phyloP scores from a whole-genome alignment of 257 asterid genomes.

The Paulownia fortunei region DNA sequence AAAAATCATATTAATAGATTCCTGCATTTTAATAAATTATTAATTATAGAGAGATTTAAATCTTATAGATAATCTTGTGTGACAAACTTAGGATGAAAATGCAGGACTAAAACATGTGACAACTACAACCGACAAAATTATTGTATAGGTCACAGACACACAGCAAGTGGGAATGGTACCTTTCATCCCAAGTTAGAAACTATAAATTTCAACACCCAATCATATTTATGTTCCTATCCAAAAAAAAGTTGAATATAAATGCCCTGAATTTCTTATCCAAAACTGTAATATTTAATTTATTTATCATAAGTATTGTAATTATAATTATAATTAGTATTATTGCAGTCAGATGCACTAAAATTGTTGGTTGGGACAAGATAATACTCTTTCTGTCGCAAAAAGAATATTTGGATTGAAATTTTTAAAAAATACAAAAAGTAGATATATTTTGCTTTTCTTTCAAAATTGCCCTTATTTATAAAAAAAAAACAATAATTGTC shows the following conservation, averaged over 20 bases:
- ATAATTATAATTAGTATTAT: neutral
- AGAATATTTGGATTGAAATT: neutral
- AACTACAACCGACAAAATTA: conserved; percentile 1
- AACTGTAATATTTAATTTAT: neutral
- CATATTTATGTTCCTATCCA: conserved; percentile 17
- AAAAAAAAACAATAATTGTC: too few relatives aligned
- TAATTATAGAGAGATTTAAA: too few relatives aligned
- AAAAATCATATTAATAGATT: too few relatives aligned
- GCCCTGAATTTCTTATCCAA: neutral
- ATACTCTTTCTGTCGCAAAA: neutral
- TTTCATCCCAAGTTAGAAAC: conserved; percentile 19
- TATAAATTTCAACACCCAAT: conserved; percentile 20
- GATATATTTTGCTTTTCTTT: too few relatives aligned
- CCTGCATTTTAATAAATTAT: too few relatives aligned
- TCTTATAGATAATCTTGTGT: too few relatives aligned
- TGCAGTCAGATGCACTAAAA: neutral
- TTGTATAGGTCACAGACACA: neutral
- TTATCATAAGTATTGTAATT: neutral
- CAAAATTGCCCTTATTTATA: too few relatives aligned
- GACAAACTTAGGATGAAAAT: neutral
- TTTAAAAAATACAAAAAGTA: too few relatives aligned
- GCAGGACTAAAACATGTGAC: neutral
- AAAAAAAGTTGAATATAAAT: neutral
- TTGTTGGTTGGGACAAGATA: neutral
- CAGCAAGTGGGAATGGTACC: conserved; percentile 25